Base-by-base conservation (phyloP, 139 green algal species). In the Chlamydomonas eustigma region DNA sequence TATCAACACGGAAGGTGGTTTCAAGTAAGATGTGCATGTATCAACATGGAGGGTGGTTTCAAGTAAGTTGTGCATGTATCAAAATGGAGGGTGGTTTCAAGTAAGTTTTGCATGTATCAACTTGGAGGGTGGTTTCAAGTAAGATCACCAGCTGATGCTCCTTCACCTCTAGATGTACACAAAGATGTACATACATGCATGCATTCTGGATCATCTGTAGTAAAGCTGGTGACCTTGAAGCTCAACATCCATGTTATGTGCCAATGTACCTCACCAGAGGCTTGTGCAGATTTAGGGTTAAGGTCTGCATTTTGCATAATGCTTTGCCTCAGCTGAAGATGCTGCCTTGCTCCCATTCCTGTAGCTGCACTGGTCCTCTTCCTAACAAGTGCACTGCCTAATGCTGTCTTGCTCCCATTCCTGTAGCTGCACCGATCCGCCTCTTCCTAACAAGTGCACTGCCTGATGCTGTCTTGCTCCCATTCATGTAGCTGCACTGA, bases 1-100 rank as follows among this genome's bases (percentile, higher is more conserved):
- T 86, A 76, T 93, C 52, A 92, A 95, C 85, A 86, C 58, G 0
- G 39, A 79, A 2, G 90, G 90, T 33, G 78, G 80, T n/a, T 95
- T 89, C 86, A 83, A 89, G 87, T 94, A 77, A 84, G 24, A 12
- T 12, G 4, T 34, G 68, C 18, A 5, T 32, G 4, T 58, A 18
- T 12, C 24, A 28, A 12, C 3, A 32, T 12, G 32, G 6, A 44
- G 33, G 33, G 30, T 34, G 50, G 30, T 6, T 28, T 30, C 28
- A 73, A 6, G 22, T 12, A 39, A 24, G 33, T 28, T 58, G 44
- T 58, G 44, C 44, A 28, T 58, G 44, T 18, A 18, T 58, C 44
- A 18, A 58, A 12, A 58, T 12, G 44, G 44, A 28, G 12, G 44
- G 44, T 18, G 44, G 44, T 18, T 58, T 28, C 44, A 58, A 58